phyloP scores from a whole-genome alignment of 305 asterid genomes.

The Nicotiana rustica region DNA sequence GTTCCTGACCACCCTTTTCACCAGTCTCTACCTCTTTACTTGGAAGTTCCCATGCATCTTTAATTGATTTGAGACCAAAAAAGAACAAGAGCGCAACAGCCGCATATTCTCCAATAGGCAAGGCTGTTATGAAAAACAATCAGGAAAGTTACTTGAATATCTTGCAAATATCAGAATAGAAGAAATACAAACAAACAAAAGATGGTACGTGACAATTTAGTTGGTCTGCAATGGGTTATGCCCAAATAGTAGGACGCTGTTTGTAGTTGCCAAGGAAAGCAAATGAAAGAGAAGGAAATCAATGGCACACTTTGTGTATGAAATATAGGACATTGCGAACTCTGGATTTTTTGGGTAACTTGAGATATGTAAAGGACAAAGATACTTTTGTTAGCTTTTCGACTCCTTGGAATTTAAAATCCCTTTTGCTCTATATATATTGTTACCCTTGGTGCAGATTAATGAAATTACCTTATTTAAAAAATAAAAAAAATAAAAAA shows the following conservation, averaged over 20 bases:
- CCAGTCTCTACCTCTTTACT: conserved; percentile 62
- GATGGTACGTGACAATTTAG: conserved; percentile 8
- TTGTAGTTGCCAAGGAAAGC: not conserved
- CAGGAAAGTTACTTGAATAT: conserved; percentile 30
- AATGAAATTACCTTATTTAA: not conserved
- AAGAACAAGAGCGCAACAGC: conserved; percentile 92
- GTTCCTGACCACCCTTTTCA: conserved; percentile 59
- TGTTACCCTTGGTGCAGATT: not conserved
- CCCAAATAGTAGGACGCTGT: not conserved
- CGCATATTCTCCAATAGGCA: conserved; percentile 95
- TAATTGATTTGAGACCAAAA: conserved; percentile 94
- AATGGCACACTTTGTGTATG: not conserved
- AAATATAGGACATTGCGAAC: not conserved
- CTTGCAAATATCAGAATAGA: not conserved
- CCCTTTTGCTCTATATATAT: not conserved
- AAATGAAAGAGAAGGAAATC: conserved; percentile 25
- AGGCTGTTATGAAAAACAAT: conserved; percentile 56
- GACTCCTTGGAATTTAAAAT: not conserved
- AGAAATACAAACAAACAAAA: not conserved
- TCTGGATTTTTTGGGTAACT: conserved; percentile 24
- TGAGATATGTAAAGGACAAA: not conserved
- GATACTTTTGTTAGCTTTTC: not conserved
- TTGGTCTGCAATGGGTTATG: conserved; percentile 1
- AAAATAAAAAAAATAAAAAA: too few species aligned
- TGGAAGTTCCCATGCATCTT: conserved; percentile 96